These are phyloP conservation scores for Penicillium nucicola DNA, from an alignment of 495 filamentous ascomycete genomes.

Conservation along the genomic window DNA sequence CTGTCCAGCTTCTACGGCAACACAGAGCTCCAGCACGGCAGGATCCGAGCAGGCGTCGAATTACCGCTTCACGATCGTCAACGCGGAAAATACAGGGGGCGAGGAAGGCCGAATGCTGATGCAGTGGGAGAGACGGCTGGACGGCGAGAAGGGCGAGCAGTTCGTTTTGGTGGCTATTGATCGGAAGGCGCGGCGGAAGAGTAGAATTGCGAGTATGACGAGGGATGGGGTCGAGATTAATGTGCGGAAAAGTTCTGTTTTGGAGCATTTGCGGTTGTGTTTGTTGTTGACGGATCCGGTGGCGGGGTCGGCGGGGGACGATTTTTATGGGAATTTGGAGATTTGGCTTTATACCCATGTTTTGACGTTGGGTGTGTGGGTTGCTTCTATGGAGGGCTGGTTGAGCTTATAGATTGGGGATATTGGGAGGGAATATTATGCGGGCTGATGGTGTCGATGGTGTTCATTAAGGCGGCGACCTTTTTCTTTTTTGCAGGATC, in stretches of 20 bases:
- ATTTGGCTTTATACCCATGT: constrained; percentile 32
- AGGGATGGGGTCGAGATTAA: constrained; percentile 18
- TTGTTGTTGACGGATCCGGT: constrained; percentile 15
- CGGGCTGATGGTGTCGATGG: no score
- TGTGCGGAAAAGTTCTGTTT: constrained; percentile 21
- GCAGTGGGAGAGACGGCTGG: constrained; percentile 23
- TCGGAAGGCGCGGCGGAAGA: constrained; percentile 19
- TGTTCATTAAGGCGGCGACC: no score
- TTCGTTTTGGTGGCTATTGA: constrained; percentile 26
- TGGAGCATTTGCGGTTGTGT: constrained; percentile 18
- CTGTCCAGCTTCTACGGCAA: background rate
- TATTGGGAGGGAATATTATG: no score
- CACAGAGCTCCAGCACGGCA: background rate
- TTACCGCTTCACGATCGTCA: constrained; percentile 19
- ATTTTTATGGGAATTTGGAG: constrained; percentile 15
- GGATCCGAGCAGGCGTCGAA: constrained; percentile 6
- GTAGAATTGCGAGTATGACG: constrained; percentile 25
- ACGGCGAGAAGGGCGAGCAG: constrained; percentile 4
- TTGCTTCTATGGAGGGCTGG: constrained; percentile 35
- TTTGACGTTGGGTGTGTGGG: constrained; percentile 34
- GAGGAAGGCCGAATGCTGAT: constrained; percentile 17
- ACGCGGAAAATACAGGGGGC: constrained; percentile 1
- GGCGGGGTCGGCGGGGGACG: background rate
- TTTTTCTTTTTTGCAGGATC: no score
- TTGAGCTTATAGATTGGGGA: constrained; percentile 12